Conservation (phyloP, 2,329 filamentous ascomycete species). For the Helminthosporium solani region DNA sequence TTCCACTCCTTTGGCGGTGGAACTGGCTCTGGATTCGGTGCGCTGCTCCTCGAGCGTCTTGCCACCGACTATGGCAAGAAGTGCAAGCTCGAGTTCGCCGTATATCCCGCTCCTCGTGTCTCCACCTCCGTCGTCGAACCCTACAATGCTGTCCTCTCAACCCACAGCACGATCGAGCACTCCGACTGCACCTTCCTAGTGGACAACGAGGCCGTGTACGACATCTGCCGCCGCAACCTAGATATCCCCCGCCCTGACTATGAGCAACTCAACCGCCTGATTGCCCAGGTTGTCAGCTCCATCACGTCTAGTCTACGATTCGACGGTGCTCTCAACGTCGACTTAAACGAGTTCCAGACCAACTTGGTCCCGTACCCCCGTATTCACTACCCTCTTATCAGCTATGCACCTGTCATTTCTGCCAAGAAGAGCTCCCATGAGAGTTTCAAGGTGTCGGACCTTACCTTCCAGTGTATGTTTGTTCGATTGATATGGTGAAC, state of each 20-base stretch:
- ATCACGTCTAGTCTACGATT: conserved; percentile 73
- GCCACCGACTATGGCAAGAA: conserved; percentile 75
- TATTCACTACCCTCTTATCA: conserved; percentile 73
- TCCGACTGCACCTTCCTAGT: conserved; percentile 78
- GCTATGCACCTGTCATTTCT: conserved; percentile 70
- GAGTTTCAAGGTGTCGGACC: conserved; percentile 81
- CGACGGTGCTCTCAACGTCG: conserved; percentile 71
- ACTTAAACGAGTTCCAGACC: conserved; percentile 77
- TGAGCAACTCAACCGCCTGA: conserved; percentile 71
- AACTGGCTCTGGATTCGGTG: conserved; percentile 71
- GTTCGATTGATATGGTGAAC: conserved; percentile 1
- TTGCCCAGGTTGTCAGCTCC: conserved; percentile 72
- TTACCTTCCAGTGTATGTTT: conserved; percentile 67
- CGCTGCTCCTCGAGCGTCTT: conserved; percentile 70
- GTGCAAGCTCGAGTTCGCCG: conserved; percentile 73
- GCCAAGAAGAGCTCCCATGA: conserved; percentile 78
- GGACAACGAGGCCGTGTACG: conserved; percentile 74
- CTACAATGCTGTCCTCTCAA: conserved; percentile 72
- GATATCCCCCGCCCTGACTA: conserved; percentile 69
- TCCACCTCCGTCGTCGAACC: conserved; percentile 72
- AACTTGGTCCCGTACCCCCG: conserved; percentile 73
- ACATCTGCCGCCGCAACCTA: conserved; percentile 71
- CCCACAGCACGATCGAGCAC: conserved; percentile 75
- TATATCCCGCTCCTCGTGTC: conserved; percentile 69
- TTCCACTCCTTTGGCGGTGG: conserved; percentile 75